Percentiles rank a stretch among this genome's conserved stretches.
Conservation (phyloP, 192 early-diverging fungal species). For the Coemansia sp. region DNA sequence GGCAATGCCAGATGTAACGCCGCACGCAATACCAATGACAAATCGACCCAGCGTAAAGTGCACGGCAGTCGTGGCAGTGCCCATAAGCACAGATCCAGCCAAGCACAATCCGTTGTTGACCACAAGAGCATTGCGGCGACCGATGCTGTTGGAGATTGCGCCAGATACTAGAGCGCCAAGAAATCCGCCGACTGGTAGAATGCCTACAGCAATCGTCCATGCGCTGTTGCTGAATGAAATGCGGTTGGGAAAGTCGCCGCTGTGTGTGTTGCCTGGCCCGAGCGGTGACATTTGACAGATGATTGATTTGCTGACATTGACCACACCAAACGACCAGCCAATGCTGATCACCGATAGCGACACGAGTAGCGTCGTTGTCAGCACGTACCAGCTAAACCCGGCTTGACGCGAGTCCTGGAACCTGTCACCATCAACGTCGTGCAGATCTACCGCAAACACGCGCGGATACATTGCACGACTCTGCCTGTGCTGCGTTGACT, state of each 20-base stretch:
- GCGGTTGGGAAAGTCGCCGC: conserved; percentile 25
- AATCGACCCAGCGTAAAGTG: conserved; percentile 71
- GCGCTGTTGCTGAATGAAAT: conserved; percentile 34
- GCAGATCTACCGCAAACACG: conserved; percentile 44
- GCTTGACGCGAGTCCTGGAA: conserved; percentile 49
- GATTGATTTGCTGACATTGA: conserved; percentile 36
- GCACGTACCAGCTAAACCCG: conserved; percentile 44
- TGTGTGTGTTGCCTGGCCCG: neutral
- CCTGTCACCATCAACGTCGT: conserved; percentile 41
- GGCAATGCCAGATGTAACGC: conserved; percentile 54
- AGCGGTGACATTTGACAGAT: conserved; percentile 30
- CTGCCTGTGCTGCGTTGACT: neutral
- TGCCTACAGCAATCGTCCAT: conserved; percentile 54
- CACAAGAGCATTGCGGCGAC: conserved; percentile 63
- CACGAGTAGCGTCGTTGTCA: conserved; percentile 31
- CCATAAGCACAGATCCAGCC: conserved; percentile 61
- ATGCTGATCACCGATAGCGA: conserved; percentile 44
- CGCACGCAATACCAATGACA: conserved; percentile 68
- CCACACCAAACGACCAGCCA: conserved; percentile 38
- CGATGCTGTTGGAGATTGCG: conserved; percentile 53
- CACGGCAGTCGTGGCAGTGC: conserved; percentile 55
- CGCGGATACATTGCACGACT: conserved; percentile 14
- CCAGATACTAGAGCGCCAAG: conserved; percentile 61
- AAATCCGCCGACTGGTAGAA: conserved; percentile 60
- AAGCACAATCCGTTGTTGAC: conserved; percentile 67